Evolutionary conservation across 2,329 filamentous ascomycete species (phyloP), one percentile per base, ranked within the genome.

Genomic region (Coniella lustricola): DNA sequence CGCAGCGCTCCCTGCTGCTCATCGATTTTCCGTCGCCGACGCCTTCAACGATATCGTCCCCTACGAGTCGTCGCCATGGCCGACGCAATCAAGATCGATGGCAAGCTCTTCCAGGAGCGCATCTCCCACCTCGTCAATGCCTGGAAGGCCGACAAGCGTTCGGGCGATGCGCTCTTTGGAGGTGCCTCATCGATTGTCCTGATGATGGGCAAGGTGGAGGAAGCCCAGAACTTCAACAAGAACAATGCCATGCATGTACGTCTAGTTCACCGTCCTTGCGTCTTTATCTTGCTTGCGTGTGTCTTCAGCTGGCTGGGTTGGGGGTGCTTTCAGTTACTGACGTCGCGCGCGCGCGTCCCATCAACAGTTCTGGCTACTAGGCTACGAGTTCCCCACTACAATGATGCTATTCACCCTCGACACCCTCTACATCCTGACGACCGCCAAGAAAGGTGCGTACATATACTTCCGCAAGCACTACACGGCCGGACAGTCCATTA

Each of bases 321-420:
- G 16, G 7, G 17, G 20, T 10, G 40, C 13, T 33, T 43, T 33
- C 48, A 43, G 22, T 32, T 20, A 40, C 48, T 53, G 44, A 50
- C 17, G 14, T 38, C 18, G 16, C 44, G 35, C 12, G 25, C 25
- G 25, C 10, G 10, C 5, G 10, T 10, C 25, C 20, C 40, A 20
- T 45, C 16, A 44, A 42, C 66, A 96, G 90, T 95, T 97, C 69
- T 98, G 94, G 94, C 77, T 98, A 48, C 80, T 98, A 54, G 93
- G 93, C 60, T 98, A 98, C 74, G 93, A 98, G 67, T 98, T 98
- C 63, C 93, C 93, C 31, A 90, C 91, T 34, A 98, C 93, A 0
- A 75, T 98, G 55, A 89, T 98, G 75, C 77, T 98, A 45, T 83
- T 98, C 65, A 97, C 91, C 1, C 73, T 84, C 53, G 93, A 97